Percentiles rank a stretch among this genome's conserved stretches.
phyloP scores from a whole-genome alignment of 148 eudicot species.

The Spergularia bocconei region DNA sequence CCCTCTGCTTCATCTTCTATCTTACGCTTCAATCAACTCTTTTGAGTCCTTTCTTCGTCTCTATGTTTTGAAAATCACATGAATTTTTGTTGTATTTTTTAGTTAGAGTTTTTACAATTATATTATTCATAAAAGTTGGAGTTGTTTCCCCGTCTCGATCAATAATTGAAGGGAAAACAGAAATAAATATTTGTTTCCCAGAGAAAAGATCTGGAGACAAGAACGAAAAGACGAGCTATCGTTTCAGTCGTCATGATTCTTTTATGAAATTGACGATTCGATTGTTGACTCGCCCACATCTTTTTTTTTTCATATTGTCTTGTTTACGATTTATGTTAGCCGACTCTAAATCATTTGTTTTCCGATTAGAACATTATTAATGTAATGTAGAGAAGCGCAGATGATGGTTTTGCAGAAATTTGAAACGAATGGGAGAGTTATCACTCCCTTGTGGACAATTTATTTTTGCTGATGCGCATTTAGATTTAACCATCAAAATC shows the following conservation, averaged over 20 bases:
- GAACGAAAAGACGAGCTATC: slow-evolving; percentile 67
- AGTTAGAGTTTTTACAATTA: background rate
- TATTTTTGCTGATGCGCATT: slow-evolving; percentile 24
- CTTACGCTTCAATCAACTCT: too few species aligned
- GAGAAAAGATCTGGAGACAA: slow-evolving; percentile 32
- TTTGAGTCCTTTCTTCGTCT: background rate
- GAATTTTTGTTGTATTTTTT: background rate
- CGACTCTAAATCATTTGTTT: background rate
- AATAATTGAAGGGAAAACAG: slow-evolving; percentile 9
- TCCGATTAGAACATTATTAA: background rate
- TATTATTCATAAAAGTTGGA: background rate
- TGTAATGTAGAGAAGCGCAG: slow-evolving; percentile 1
- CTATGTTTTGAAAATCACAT: too few species aligned
- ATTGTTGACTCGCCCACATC: slow-evolving; percentile 91
- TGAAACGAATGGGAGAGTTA: slow-evolving; percentile 31
- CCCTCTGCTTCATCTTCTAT: background rate
- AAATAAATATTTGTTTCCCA: slow-evolving; percentile 19
- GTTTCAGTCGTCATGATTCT: slow-evolving; percentile 71
- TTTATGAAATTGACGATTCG: slow-evolving; percentile 56
- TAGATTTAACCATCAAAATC: too few species aligned
- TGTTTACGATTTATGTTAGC: background rate
- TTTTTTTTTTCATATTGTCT: background rate
- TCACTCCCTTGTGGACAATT: slow-evolving; percentile 27
- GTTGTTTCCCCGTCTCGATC: slow-evolving; percentile 20
- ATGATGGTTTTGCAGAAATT: slow-evolving; percentile 37